Conservation (phyloP, 495 filamentous ascomycete genomes). For the Penicillium canariense region DNA sequence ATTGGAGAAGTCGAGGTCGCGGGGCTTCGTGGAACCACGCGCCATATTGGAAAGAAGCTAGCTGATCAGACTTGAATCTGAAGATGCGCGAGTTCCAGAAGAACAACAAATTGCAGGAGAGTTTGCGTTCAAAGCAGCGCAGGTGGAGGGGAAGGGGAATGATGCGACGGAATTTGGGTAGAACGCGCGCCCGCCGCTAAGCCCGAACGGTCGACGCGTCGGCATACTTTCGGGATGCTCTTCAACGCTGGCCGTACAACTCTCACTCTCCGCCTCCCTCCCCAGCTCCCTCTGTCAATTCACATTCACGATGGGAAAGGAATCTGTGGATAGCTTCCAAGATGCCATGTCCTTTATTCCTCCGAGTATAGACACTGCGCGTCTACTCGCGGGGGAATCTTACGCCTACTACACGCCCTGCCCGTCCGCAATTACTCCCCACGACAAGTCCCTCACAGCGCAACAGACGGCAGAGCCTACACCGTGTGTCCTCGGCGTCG, state of each 20-base stretch:
- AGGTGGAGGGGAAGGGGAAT: conserved; percentile 26
- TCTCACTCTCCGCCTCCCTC: background rate
- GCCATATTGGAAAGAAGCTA: conserved; percentile 37
- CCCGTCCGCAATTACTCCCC: conserved; percentile 48
- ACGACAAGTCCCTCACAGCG: conserved; percentile 25
- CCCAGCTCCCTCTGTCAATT: background rate
- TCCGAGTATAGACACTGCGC: conserved; percentile 65
- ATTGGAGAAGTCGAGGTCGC: conserved; percentile 61
- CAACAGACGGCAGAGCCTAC: conserved; percentile 25
- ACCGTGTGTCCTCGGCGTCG: conserved; percentile 76
- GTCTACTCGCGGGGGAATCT: conserved; percentile 67
- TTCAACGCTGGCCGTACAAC: background rate
- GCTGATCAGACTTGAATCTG: background rate
- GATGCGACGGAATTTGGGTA: conserved; percentile 29
- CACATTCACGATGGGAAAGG: conserved; percentile 3
- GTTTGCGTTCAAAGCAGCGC: background rate
- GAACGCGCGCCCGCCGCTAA: conserved; percentile 40
- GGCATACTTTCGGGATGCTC: conserved; percentile 7
- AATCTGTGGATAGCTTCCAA: background rate
- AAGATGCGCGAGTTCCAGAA: background rate
- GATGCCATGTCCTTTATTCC: conserved; percentile 59
- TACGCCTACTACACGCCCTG: conserved; percentile 83
- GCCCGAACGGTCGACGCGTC: conserved; percentile 45
- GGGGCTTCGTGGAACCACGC: conserved; percentile 47
- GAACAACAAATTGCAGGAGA: background rate